These are phyloP conservation scores for bread wheat (Triticum aestivum) DNA, from an alignment of 176 grass and related monocot species.

Conservation along the genomic window IWGSC_CS_RefSeq_v2.1 NC_057806.1:493446005-493446504, in stretches of 20 bases:
- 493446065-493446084: background rate
- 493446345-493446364: too few relatives aligned
- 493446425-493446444: too few relatives aligned
- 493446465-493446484: too few relatives aligned
- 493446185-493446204: background rate
- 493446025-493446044: background rate
- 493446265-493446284: too few relatives aligned
- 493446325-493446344: too few relatives aligned
- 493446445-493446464: too few relatives aligned
- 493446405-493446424: too few relatives aligned
- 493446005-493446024: background rate
- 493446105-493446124: background rate
- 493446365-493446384: too few relatives aligned
- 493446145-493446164: background rate
- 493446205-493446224: background rate
- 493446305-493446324: too few relatives aligned
- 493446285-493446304: too few relatives aligned
- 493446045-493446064: background rate
- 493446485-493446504: too few relatives aligned
- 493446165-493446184: background rate
- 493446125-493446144: background rate
- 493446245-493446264: background rate
- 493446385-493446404: too few relatives aligned
- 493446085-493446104: constrained; percentile 9
- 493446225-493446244: background rate